Base-by-base conservation (phyloP, 257 asterid species). In the Gentiana straminea region DNA sequence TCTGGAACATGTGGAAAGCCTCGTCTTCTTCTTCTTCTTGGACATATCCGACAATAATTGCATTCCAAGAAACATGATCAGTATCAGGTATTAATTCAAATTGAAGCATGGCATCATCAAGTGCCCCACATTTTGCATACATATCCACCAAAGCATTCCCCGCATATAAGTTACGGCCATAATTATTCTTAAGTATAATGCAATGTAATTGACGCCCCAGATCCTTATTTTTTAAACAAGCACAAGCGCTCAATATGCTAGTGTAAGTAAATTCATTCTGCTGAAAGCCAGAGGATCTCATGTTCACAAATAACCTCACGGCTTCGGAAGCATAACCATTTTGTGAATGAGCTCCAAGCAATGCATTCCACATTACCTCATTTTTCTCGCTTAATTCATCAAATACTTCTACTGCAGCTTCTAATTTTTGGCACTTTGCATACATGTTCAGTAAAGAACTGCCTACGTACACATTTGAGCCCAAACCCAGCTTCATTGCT, bases 361-460 rank as follows among this genome's bases (percentile, higher is more conserved):
- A 68, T 24, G 94, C 81, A 67, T 90, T 90, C 94, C 98, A 86
- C 55, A 84, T 52, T 37, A 90, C 94, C 41, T 72, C 77, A 54
- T 90, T 86, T 67, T 82, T 84, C 69, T 84, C 91, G 55, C 58
- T 73, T 64, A 79, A 39, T 1, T 69, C 83, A 64, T 75, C 71
- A 57, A 91, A 91, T 3, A 84, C 81, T 52, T 77, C 64, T 57
- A 66, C 69, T 62, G 98, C 95, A 59, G 81, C 76, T 63, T 72
- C 89, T 84, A 87, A 75, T 35, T 68, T 65, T 60, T 75, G 76
- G 59, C 98, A 87, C 67, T 87, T 87, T 63, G 93, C 84, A 61
- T 91, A 91, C 96, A 91, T 81, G 74, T 72, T 91, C 48, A 91
- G 68, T 59, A 91, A 81, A 59, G 98, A 84, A 73, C 96, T 84